These are phyloP conservation scores for Daldinia decipiens DNA, from an alignment of 495 filamentous ascomycete species.

Conservation along the genomic window DNA sequence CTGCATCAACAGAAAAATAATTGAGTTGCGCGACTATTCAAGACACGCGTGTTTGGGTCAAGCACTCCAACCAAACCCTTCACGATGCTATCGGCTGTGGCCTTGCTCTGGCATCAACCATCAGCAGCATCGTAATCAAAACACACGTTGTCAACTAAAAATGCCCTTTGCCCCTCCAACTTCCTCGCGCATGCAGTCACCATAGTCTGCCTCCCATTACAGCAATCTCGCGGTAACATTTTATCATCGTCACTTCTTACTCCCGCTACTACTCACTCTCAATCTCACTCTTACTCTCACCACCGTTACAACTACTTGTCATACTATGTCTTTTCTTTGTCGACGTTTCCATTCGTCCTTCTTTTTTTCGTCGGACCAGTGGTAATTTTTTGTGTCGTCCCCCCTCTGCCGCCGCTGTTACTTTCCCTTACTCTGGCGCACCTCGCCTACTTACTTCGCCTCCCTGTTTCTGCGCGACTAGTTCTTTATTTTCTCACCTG, in stretches of 20 bases:
- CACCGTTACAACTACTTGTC: constrained; percentile 14
- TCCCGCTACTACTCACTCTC: constrained; percentile 8
- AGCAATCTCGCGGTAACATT: constrained; percentile 28
- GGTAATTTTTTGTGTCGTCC: constrained; percentile 31
- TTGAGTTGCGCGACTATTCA: constrained; percentile 32
- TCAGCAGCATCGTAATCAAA: constrained; percentile 1
- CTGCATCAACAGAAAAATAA: constrained; percentile 17
- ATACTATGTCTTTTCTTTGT: not conserved
- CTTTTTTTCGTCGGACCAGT: constrained; percentile 33
- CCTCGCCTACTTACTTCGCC: constrained; percentile 29
- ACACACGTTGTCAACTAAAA: constrained; percentile 33
- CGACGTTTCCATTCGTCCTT: constrained; percentile 6
- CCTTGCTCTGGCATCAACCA: constrained; percentile 19
- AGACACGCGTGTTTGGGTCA: constrained; percentile 22
- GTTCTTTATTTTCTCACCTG: constrained; percentile 29
- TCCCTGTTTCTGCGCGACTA: constrained; percentile 26
- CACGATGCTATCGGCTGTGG: constrained; percentile 7
- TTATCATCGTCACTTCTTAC: constrained; percentile 14
- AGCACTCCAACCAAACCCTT: constrained; percentile 6
- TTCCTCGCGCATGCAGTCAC: constrained; percentile 9
- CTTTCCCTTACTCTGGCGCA: constrained; percentile 20
- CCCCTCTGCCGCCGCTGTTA: constrained; percentile 32
- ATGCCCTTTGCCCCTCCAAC: constrained; percentile 15
- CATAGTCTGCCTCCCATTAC: constrained; percentile 21
- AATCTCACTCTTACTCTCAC: constrained; percentile 6